Evolutionary conservation across 768 basidiomycete genomes (phyloP).

Genomic region (Piloderma croceum): DNA sequence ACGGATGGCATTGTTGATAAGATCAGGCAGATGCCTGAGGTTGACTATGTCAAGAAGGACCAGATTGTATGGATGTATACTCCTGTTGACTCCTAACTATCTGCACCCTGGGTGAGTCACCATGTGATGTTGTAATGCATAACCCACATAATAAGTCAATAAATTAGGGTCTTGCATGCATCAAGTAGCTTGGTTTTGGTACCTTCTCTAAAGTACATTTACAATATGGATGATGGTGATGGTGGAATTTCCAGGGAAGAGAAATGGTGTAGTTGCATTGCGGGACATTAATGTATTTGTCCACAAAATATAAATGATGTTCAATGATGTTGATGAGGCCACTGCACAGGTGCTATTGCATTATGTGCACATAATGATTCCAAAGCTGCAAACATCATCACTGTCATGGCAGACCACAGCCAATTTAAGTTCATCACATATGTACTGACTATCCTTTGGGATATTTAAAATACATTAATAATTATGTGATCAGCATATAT

Average conservation of each 20-base stretch:
- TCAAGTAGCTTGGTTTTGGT: slow-evolving; percentile 75
- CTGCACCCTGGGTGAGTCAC: slow-evolving; percentile 80
- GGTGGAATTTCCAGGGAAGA: no score
- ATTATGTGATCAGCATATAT: no score
- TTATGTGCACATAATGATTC: slow-evolving; percentile 92
- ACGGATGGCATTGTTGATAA: slow-evolving; percentile 60
- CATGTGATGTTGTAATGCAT: no score
- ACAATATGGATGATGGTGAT: slow-evolving; percentile 64
- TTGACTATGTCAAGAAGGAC: slow-evolving; percentile 89
- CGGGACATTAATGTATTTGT: no score
- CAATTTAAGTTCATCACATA: no score
- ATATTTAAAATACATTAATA: no score
- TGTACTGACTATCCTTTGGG: no score
- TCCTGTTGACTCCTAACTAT: slow-evolving; percentile 46
- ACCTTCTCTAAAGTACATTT: slow-evolving; percentile 85
- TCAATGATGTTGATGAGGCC: slow-evolving; percentile 82
- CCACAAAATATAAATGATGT: no score
- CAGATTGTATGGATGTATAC: slow-evolving; percentile 86
- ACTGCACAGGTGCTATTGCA: slow-evolving; percentile 96
- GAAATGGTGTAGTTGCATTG: no score
- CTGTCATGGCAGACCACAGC: no score
- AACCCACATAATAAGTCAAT: neutral
- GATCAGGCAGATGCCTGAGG: slow-evolving; percentile 81
- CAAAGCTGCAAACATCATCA: slow-evolving; percentile 83
- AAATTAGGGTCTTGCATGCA: slow-evolving; percentile 84